These are phyloP conservation scores for Hyphopichia wangnamkhiaoensis DNA, from an alignment of 1,139 yeast genomes.

Conservation along the genomic window DNA sequence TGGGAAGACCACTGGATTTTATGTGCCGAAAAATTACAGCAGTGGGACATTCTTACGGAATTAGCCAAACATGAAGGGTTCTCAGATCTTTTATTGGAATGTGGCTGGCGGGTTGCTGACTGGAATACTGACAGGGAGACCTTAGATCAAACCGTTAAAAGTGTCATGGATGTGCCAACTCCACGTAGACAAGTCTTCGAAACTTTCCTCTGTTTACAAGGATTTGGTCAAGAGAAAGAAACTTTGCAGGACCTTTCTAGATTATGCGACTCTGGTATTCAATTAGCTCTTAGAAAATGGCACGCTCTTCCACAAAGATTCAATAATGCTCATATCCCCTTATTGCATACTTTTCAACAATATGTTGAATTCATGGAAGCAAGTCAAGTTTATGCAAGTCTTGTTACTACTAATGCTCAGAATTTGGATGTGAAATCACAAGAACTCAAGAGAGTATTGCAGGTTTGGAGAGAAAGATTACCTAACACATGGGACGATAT, in stretches of 20 bases:
- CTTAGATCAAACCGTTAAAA: slow-evolving; percentile 88
- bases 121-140: slow-evolving; percentile 97
- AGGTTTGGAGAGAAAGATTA: slow-evolving; percentile 96
- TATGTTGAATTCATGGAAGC: slow-evolving; percentile 98
- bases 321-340: slow-evolving; percentile 84
- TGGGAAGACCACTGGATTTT: slow-evolving; percentile 99
- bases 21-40: slow-evolving; percentile 96
- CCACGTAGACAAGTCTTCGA: slow-evolving; percentile 96
- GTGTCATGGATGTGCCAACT: slow-evolving; percentile 98
- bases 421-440: slow-evolving; percentile 90
- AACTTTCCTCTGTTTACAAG: slow-evolving; percentile 89
- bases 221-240: slow-evolving; percentile 88
- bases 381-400: slow-evolving; percentile 85
- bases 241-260: slow-evolving; percentile 78
- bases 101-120: slow-evolving; percentile 99
- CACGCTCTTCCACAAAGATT: slow-evolving; percentile 79
- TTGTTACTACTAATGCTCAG: slow-evolving; percentile 88
- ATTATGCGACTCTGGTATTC: slow-evolving; percentile 94
- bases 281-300: slow-evolving; percentile 91
- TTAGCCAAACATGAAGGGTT: slow-evolving; percentile 97
- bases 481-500: slow-evolving; percentile 98
- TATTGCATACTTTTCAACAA: slow-evolving; percentile 93
- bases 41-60: slow-evolving; percentile 97
- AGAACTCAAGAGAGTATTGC: slow-evolving; percentile 89
- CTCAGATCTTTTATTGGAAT: slow-evolving; percentile 87